Percentiles rank a stretch among this genome's conserved stretches.
phyloP scores from a whole-genome alignment of 495 filamentous ascomycete genomes.

The Xylaria nigripes region DNA sequence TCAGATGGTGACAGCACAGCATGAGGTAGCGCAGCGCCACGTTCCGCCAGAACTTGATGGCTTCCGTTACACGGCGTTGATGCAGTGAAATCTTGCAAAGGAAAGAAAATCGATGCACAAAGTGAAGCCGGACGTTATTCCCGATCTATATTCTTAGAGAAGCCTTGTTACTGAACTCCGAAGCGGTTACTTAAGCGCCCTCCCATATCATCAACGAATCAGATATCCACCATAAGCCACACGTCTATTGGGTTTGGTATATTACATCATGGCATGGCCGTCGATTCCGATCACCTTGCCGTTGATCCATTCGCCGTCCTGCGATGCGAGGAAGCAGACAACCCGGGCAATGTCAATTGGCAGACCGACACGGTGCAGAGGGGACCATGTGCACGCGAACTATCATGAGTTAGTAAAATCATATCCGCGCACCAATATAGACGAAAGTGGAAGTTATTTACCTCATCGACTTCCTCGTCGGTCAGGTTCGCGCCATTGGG shows the following conservation, averaged over 20 bases:
- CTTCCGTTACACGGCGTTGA: too few relatives aligned
- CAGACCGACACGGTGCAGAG: slow-evolving; percentile 52
- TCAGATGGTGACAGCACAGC: too few relatives aligned
- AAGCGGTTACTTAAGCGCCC: too few relatives aligned
- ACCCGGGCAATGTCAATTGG: slow-evolving; percentile 58
- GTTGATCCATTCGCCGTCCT: slow-evolving; percentile 61
- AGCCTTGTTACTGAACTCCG: too few relatives aligned
- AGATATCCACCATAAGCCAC: background rate
- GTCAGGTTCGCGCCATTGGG: slow-evolving; percentile 45
- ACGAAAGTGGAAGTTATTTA: background rate
- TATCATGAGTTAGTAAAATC: slow-evolving; percentile 7
- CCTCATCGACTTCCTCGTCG: slow-evolving; percentile 29
- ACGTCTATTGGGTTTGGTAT: background rate
- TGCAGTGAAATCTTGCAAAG: too few relatives aligned
- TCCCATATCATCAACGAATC: background rate
- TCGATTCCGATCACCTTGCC: slow-evolving; percentile 48
- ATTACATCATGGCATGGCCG: slow-evolving; percentile 42
- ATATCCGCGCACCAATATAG: background rate
- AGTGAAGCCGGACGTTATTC: too few relatives aligned
- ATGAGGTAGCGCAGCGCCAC: too few relatives aligned
- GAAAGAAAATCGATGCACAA: too few relatives aligned
- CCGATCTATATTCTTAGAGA: too few relatives aligned
- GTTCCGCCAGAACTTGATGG: too few relatives aligned
- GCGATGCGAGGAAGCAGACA: slow-evolving; percentile 54
- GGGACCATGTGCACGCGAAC: slow-evolving; percentile 50